phyloP scores from a whole-genome alignment of 2,329 filamentous ascomycete species.

The Paracamarosporium sp. region DNA sequence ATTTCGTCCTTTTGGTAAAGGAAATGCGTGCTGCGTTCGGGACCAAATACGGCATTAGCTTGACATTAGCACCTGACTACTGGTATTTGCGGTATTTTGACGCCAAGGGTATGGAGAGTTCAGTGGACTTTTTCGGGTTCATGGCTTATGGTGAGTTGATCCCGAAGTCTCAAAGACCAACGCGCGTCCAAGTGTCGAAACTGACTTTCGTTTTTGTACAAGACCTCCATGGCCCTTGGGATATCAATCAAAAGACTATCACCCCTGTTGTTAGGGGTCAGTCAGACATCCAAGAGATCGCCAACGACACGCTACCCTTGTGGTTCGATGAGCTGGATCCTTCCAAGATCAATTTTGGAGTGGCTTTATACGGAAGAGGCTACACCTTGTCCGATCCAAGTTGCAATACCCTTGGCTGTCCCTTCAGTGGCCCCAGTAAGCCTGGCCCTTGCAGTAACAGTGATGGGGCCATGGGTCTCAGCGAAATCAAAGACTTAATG shows the following conservation, averaged over 20 bases:
- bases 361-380: slow-evolving; percentile 53
- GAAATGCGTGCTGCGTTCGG: slow-evolving; percentile 24
- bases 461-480: slow-evolving; percentile 36
- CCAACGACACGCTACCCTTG: slow-evolving; percentile 48
- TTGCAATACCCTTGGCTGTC: slow-evolving; percentile 20
- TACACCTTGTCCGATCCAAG: slow-evolving; percentile 31
- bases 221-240: slow-evolving; percentile 34
- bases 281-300: slow-evolving; percentile 57
- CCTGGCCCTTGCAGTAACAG: slow-evolving; percentile 29
- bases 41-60: slow-evolving; percentile 29
- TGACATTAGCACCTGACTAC: slow-evolving; percentile 27
- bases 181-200: background rate
- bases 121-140: slow-evolving; percentile 37
- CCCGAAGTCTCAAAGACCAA: background rate
- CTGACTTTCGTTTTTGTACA: no score
- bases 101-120: slow-evolving; percentile 43
- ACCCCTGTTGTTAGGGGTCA: slow-evolving; percentile 35
- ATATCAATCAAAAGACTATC: slow-evolving; percentile 39
- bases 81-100: slow-evolving; percentile 39
- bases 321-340: slow-evolving; percentile 55
- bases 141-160: slow-evolving; percentile 17
- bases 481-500: slow-evolving; percentile 44
- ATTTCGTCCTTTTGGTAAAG: slow-evolving; percentile 27
- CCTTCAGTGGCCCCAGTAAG: slow-evolving; percentile 3
- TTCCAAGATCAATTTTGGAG: slow-evolving; percentile 51